Percentiles rank a stretch among this genome's conserved stretches.
phyloP scores from a whole-genome alignment of 306 rosid genomes.

The Rosa rugosa region DNA sequence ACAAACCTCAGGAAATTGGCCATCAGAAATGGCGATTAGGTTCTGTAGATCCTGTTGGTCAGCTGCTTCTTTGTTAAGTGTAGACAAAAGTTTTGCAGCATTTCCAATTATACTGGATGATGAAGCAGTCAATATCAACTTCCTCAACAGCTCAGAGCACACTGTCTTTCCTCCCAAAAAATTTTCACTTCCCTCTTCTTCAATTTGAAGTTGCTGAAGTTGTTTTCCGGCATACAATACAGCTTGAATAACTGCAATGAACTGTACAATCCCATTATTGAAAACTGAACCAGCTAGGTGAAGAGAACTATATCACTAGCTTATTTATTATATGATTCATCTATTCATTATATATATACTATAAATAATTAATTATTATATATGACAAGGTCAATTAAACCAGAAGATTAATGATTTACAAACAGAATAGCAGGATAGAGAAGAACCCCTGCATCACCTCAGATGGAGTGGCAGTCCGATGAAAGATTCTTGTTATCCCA shows the following conservation, averaged over 20 bases:
- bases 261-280: slow-evolving; percentile 43
- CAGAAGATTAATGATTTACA: slow-evolving; percentile 1
- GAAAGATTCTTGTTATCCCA: slow-evolving; percentile 88
- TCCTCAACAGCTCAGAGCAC: slow-evolving; percentile 60
- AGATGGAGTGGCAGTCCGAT: slow-evolving; percentile 73
- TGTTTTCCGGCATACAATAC: slow-evolving; percentile 74
- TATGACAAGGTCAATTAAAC: background rate
- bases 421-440: slow-evolving; percentile 6
- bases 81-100: slow-evolving; percentile 79
- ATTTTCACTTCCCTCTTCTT: slow-evolving; percentile 36
- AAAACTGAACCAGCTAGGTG: slow-evolving; percentile 17
- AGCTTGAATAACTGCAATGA: slow-evolving; percentile 81
- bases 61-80: slow-evolving; percentile 76
- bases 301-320: slow-evolving; percentile 1
- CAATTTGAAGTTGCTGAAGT: slow-evolving; percentile 68
- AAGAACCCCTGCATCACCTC: slow-evolving; percentile 56
- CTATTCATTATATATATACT: background rate
- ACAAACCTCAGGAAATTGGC: slow-evolving; percentile 75
- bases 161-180: slow-evolving; percentile 24
- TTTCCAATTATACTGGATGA: slow-evolving; percentile 56
- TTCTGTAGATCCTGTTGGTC: slow-evolving; percentile 67
- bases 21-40: slow-evolving; percentile 53
- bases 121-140: slow-evolving; percentile 68
- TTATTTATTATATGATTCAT: background rate
- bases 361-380: background rate